These are phyloP conservation scores for Orychophragmus violaceus DNA, from an alignment of 345 rosid genomes.

Conservation along the genomic window DNA sequence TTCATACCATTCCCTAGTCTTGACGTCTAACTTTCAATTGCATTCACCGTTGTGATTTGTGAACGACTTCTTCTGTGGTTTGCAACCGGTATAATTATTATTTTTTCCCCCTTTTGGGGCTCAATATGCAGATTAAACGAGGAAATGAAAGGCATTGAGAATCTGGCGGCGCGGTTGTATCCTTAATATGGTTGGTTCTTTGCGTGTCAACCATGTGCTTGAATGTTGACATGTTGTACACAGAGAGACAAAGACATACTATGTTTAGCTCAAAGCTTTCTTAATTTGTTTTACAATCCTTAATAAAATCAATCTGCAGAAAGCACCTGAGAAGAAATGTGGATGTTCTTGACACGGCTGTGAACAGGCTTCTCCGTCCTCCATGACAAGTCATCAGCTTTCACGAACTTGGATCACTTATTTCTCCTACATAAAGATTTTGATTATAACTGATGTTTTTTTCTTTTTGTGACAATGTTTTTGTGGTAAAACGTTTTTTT, in stretches of 20 bases:
- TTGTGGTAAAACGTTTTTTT: neutral
- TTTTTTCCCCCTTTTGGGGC: too few species aligned
- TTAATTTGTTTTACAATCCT: constrained; percentile 29
- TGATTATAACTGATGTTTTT: neutral
- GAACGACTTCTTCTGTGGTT: neutral
- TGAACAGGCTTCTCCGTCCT: constrained; percentile 57
- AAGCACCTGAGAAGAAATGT: constrained; percentile 74
- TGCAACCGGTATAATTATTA: too few species aligned
- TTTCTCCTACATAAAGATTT: constrained; percentile 7
- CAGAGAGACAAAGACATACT: neutral
- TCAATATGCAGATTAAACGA: constrained; percentile 94
- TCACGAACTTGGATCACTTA: neutral
- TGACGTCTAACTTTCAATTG: neutral
- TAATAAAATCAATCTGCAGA: constrained; percentile 39
- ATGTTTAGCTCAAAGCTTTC: neutral
- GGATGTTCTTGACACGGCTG: constrained; percentile 73
- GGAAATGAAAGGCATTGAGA: constrained; percentile 77
- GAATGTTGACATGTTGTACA: neutral
- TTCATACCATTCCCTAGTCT: neutral
- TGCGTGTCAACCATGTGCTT: neutral
- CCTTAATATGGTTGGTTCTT: constrained; percentile 44
- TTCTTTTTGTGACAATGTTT: neutral
- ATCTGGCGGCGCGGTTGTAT: constrained; percentile 70
- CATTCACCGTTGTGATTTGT: neutral
- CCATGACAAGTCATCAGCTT: constrained; percentile 35